A percentile compares a stretch with the other conserved stretches of the same genome.
Conservation (phyloP, 2,329 filamentous ascomycete genomes). For the Fusarium albosuccineum region DNA sequence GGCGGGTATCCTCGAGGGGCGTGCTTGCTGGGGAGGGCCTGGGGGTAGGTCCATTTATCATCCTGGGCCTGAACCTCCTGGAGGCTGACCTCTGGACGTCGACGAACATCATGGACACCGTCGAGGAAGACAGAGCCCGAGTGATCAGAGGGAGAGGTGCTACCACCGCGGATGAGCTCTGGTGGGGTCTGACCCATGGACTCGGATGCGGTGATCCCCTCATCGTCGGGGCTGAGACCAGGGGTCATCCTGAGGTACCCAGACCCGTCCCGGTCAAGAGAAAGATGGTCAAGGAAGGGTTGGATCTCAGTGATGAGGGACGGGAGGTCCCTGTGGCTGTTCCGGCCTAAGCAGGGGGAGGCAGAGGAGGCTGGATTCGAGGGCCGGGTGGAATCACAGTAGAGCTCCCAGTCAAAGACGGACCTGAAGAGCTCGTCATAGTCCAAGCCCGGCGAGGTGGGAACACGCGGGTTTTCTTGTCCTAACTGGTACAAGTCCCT, state of each 20-base stretch:
- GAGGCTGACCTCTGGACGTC: conserved; percentile 49
- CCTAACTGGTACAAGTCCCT: conserved; percentile 53
- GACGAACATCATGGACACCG: conserved; percentile 47
- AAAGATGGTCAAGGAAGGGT: conserved; percentile 50
- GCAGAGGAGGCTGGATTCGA: conserved; percentile 46
- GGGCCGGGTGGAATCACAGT: conserved; percentile 51
- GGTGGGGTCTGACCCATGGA: conserved; percentile 55
- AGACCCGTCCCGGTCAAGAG: conserved; percentile 48
- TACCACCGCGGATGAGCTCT: conserved; percentile 54
- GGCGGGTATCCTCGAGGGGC: conserved; percentile 49
- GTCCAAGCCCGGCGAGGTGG: conserved; percentile 51
- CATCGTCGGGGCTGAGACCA: conserved; percentile 51
- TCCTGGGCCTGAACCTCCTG: conserved; percentile 54
- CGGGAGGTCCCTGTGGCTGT: conserved; percentile 48
- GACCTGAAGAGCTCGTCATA: conserved; percentile 52
- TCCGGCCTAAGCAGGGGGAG: conserved; percentile 47
- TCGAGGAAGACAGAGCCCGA: conserved; percentile 53
- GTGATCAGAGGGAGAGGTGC: conserved; percentile 57
- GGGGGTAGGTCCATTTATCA: conserved; percentile 58
- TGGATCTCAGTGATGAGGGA: conserved; percentile 54
- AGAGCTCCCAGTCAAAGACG: conserved; percentile 55
- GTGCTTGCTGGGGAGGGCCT: conserved; percentile 51
- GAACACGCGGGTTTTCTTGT: conserved; percentile 53
- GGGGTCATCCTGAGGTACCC: conserved; percentile 53
- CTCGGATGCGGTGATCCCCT: conserved; percentile 50